Conservation (phyloP, 1,284 basidiomycete genomes). For the Ustilago cynodontis region DNA sequence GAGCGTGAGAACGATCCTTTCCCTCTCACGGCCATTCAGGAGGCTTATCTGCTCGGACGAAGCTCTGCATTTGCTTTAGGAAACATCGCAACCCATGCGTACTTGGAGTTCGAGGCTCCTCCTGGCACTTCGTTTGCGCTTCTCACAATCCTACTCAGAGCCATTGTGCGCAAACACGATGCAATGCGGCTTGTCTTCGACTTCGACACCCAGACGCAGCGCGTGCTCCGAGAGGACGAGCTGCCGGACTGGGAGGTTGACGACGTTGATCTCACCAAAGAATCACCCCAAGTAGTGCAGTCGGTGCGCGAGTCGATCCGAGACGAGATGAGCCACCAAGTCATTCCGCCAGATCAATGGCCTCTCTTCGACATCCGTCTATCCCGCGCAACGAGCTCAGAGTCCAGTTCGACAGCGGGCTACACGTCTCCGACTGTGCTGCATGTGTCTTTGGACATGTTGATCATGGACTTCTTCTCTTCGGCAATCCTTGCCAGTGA, state of each 20-base stretch:
- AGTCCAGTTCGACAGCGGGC: background rate
- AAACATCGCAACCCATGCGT: background rate
- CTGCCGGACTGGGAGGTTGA: background rate
- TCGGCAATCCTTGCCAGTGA: background rate
- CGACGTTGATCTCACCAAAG: background rate
- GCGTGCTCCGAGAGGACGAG: background rate
- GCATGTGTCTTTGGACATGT: background rate
- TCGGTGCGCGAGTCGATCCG: background rate
- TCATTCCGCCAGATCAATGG: background rate
- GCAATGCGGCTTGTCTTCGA: background rate
- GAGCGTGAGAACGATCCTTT: background rate
- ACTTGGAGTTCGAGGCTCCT: background rate
- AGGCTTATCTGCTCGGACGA: background rate
- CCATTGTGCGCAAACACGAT: background rate
- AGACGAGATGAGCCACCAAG: background rate
- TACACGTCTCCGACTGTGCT: background rate
- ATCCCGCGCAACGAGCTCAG: background rate
- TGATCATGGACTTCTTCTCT: constrained; percentile 1
- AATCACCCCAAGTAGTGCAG: background rate
- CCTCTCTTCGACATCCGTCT: background rate
- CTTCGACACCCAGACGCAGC: background rate
- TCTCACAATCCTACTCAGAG: background rate
- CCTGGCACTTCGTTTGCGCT: background rate
- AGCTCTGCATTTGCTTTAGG: background rate
- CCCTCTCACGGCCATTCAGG: background rate